Conservation (phyloP, 2,329 filamentous ascomycete genomes). For the Exophiala spinifera region DNA sequence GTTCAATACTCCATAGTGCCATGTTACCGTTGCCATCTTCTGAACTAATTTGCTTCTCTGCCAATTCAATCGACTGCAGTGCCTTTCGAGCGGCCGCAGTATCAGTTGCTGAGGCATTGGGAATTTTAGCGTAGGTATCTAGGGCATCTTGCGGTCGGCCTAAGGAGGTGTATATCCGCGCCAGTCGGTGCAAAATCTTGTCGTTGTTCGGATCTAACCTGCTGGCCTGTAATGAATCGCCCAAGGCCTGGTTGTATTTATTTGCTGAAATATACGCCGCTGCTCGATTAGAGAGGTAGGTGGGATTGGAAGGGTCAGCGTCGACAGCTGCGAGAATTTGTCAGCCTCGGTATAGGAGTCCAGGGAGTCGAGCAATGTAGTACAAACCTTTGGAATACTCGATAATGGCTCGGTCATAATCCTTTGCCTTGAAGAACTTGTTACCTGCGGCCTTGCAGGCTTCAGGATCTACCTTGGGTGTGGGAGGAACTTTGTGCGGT, state of each 20-base stretch:
- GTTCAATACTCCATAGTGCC: conserved; percentile 86
- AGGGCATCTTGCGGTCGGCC: conserved; percentile 86
- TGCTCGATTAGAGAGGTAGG: conserved; percentile 91
- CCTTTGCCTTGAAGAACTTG: conserved; percentile 93
- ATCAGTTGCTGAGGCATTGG: conserved; percentile 76
- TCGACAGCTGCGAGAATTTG: conserved; percentile 67
- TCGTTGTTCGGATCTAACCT: conserved; percentile 80
- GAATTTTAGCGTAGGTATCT: conserved; percentile 73
- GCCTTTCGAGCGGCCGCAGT: conserved; percentile 69
- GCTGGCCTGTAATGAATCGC: conserved; percentile 79
- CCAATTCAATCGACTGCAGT: conserved; percentile 71
- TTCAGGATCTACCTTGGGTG: conserved; percentile 71
- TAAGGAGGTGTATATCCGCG: conserved; percentile 82
- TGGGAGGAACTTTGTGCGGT: conserved; percentile 46
- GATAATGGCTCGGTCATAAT: conserved; percentile 81
- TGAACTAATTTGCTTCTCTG: conserved; percentile 70
- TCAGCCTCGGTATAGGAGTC: conserved; percentile 15
- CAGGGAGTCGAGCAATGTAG: background rate
- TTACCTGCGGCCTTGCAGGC: conserved; percentile 89
- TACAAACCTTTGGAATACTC: conserved; percentile 87
- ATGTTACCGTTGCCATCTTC: conserved; percentile 77
- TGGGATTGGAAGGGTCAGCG: conserved; percentile 77
- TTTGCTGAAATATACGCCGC: conserved; percentile 89
- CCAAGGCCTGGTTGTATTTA: conserved; percentile 73
- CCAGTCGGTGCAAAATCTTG: conserved; percentile 84